Conservation (phyloP, 139 green algal species). For the Tetradesmus lagerheimii region DNA sequence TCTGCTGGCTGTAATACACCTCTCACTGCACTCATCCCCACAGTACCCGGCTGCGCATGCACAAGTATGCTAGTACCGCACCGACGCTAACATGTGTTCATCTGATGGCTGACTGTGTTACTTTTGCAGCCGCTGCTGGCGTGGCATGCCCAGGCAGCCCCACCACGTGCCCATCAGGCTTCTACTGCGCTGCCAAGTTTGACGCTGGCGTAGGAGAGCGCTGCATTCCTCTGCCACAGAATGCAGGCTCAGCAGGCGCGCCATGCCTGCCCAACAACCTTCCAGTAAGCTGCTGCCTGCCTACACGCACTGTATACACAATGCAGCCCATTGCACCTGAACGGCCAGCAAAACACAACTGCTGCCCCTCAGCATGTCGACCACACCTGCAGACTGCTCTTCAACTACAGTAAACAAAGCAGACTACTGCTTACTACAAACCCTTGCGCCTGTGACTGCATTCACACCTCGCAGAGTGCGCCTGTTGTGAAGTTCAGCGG, state of each 20-base stretch:
- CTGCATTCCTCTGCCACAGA: conserved; percentile 20
- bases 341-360: too few relatives aligned
- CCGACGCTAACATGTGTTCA: neutral
- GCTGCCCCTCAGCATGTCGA: too few relatives aligned
- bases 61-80: neutral
- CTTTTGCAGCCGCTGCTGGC: neutral
- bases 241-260: conserved; percentile 23
- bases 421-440: too few relatives aligned
- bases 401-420: too few relatives aligned
- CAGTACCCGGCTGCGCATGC: too few relatives aligned
- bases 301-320: too few relatives aligned
- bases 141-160: conserved; percentile 11
- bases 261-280: conserved; percentile 49
- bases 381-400: too few relatives aligned
- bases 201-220: conserved; percentile 17
- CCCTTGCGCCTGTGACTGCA: neutral
- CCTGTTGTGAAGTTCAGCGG: conserved; percentile 27
- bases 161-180: neutral
- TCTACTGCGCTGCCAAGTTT: conserved; percentile 28
- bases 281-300: conserved; percentile 12
- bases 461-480: neutral
- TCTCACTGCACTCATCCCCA: too few relatives aligned
- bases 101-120: neutral
- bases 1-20: too few relatives aligned
- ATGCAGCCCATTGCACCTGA: neutral